Base-by-base conservation (phyloP, 495 filamentous ascomycete species). In the Talaromyces borbonicus region DNA sequence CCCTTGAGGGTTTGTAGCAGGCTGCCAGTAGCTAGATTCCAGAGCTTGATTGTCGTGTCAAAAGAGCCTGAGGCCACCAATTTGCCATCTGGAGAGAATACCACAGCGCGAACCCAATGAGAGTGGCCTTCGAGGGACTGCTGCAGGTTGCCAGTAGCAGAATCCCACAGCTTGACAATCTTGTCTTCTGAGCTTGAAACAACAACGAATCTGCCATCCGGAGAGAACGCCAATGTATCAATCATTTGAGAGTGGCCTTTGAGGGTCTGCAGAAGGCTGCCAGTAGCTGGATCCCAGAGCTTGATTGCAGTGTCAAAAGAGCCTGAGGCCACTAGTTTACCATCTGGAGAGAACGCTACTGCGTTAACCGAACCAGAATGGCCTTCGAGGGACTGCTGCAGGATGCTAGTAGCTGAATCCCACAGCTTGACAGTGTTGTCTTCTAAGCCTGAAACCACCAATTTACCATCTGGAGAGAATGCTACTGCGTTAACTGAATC, bases 11-110 rank as follows among this genome's bases (percentile, higher is more conserved):
- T 54, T 25, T 49, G 23, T 8, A 22, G 16, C 1, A 25, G 16
- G 0, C 16, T 12, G 20, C 62, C 59, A 1, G 48, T 55, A 12
- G 33, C 35, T 8, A 54, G 8, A 46, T 61, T 54, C 65, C 68
- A 71, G 48, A 68, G 45, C 43, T 61, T 57, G 15, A 61, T 46
- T 24, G 58, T 68, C 3, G 50, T 48, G 36, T 67, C 57, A 19
- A 19, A 8, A 27, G 54, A 64, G 7, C 30, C 52, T 8, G 65
- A 64, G 3, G 53, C 55, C 3, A 64, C 16, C 33, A 46, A 44
- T 42, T 49, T 45, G 11, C 55, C 47, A 40, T 63, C 54, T 1
- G 52, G 55, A 6, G 52, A 61, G 48, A 62, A 63, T 3, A 39
- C 48, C 12, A 56, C 51, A 9, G 57, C 18, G 5, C 18, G 23